These are phyloP conservation scores for Hericium erinaceus DNA, from an alignment of 768 basidiomycete genomes.

Conservation along the genomic window DNA sequence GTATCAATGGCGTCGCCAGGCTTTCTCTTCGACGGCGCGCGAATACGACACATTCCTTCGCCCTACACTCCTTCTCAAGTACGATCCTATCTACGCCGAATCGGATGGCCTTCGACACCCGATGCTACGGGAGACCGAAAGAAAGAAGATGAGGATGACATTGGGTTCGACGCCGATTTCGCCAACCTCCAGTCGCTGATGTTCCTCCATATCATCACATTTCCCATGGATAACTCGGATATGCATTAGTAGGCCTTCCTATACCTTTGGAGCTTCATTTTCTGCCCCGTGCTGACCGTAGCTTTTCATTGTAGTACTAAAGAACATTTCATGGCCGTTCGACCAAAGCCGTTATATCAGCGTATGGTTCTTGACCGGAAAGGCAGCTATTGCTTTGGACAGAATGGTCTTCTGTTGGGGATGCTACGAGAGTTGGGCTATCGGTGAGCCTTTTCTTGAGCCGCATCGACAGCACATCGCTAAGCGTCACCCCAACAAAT, in stretches of 20 bases:
- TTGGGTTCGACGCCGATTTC: neutral
- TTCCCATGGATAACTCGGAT: neutral
- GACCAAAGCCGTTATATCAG: neutral
- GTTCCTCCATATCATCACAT: neutral
- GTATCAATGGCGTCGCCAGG: neutral
- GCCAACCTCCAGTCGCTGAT: neutral
- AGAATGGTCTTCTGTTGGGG: conserved; percentile 7
- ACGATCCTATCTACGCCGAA: neutral
- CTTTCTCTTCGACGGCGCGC: neutral
- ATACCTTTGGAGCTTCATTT: no score
- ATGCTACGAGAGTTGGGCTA: conserved; percentile 10
- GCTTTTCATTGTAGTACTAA: neutral
- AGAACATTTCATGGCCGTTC: neutral
- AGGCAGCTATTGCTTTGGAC: conserved; percentile 8
- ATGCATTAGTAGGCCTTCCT: neutral
- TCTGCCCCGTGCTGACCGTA: neutral
- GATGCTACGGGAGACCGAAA: neutral
- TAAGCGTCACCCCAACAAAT: neutral
- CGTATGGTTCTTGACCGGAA: neutral
- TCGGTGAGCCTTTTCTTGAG: conserved; percentile 1
- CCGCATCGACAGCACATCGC: neutral
- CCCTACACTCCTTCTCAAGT: neutral
- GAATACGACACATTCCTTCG: neutral
- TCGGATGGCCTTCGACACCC: neutral
- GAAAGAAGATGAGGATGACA: neutral